These are phyloP conservation scores for Mycena filopes DNA, from an alignment of 768 basidiomycete genomes.

Conservation along the genomic window DNA sequence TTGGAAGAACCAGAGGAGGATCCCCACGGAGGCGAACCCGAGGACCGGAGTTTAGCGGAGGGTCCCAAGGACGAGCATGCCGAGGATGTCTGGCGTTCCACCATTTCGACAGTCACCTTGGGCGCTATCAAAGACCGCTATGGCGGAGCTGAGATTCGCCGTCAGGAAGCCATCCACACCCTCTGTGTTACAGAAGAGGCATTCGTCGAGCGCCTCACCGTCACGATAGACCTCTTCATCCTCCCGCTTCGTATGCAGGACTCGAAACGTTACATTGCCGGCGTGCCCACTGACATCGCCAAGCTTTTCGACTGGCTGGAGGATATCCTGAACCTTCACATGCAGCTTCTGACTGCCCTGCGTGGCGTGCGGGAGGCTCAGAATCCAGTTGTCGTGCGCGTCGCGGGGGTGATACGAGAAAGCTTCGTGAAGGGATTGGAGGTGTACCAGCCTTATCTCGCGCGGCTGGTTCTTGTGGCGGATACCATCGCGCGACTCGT, in stretches of 20 bases:
- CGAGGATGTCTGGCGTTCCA: slow-evolving; percentile 45
- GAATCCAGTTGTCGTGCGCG: slow-evolving; percentile 55
- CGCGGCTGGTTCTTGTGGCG: slow-evolving; percentile 71
- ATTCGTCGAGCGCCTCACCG: slow-evolving; percentile 74
- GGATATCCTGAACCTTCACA: slow-evolving; percentile 84
- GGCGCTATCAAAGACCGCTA: slow-evolving; percentile 48
- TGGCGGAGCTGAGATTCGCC: slow-evolving; percentile 63
- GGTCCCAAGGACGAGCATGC: slow-evolving; percentile 1
- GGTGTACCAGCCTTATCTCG: slow-evolving; percentile 89
- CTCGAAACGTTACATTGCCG: slow-evolving; percentile 80
- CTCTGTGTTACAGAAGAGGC: slow-evolving; percentile 73
- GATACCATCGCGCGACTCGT: slow-evolving; percentile 61
- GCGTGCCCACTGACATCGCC: slow-evolving; percentile 76
- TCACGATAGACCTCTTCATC: slow-evolving; percentile 78
- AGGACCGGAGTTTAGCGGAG: neutral
- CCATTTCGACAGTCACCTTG: slow-evolving; percentile 45
- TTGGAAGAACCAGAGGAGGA: slow-evolving; percentile 27
- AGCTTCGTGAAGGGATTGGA: slow-evolving; percentile 75
- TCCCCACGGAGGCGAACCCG: neutral
- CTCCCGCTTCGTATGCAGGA: slow-evolving; percentile 80
- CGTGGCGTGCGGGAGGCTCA: slow-evolving; percentile 52
- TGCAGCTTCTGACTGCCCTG: slow-evolving; percentile 65
- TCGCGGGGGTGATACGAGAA: slow-evolving; percentile 66
- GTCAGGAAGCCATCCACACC: slow-evolving; percentile 77
- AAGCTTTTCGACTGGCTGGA: slow-evolving; percentile 90